Evolutionary conservation across 2,329 filamentous ascomycete species (phyloP).

Genomic region (Pseudogymnoascus sp.): DNA sequence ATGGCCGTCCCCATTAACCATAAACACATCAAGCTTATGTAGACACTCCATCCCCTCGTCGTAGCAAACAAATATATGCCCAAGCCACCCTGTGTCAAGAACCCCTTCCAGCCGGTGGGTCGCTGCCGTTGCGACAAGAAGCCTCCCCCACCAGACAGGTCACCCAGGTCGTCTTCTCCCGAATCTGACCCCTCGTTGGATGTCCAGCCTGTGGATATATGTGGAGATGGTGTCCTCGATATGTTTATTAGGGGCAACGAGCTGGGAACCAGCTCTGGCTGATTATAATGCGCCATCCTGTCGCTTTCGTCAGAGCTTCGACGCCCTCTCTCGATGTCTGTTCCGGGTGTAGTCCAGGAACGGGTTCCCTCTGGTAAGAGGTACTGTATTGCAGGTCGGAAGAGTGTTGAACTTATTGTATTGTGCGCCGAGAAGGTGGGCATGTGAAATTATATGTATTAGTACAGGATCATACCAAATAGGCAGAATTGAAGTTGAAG

Average conservation of each 20-base stretch:
- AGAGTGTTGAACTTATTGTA: slow-evolving; percentile 27
- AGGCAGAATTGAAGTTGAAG: neutral
- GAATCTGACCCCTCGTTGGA: slow-evolving; percentile 35
- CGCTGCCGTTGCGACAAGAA: slow-evolving; percentile 19
- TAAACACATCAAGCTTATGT: slow-evolving; percentile 39
- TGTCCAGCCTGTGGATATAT: slow-evolving; percentile 35
- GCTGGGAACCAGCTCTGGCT: slow-evolving; percentile 20
- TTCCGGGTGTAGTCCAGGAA: neutral
- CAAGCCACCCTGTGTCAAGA: slow-evolving; percentile 36
- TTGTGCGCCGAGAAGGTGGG: slow-evolving; percentile 26
- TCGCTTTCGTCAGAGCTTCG: neutral
- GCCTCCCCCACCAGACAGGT: slow-evolving; percentile 31
- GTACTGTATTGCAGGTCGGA: slow-evolving; percentile 33
- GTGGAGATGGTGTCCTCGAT: slow-evolving; percentile 38
- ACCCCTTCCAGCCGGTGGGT: slow-evolving; percentile 27
- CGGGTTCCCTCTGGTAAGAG: slow-evolving; percentile 24
- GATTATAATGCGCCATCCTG: slow-evolving; percentile 14
- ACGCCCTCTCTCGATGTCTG: slow-evolving; percentile 2
- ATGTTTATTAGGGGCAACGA: slow-evolving; percentile 39
- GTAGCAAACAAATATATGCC: slow-evolving; percentile 42
- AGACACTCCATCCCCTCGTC: slow-evolving; percentile 40
- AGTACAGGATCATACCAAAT: slow-evolving; percentile 3
- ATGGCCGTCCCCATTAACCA: slow-evolving; percentile 42
- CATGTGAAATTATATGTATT: slow-evolving; percentile 11
- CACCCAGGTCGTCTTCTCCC: slow-evolving; percentile 38